Evolutionary conservation across 1,284 basidiomycete species (phyloP), one percentile per base, ranked within the genome.

Genomic region (Ganoderma meredithae): DNA sequence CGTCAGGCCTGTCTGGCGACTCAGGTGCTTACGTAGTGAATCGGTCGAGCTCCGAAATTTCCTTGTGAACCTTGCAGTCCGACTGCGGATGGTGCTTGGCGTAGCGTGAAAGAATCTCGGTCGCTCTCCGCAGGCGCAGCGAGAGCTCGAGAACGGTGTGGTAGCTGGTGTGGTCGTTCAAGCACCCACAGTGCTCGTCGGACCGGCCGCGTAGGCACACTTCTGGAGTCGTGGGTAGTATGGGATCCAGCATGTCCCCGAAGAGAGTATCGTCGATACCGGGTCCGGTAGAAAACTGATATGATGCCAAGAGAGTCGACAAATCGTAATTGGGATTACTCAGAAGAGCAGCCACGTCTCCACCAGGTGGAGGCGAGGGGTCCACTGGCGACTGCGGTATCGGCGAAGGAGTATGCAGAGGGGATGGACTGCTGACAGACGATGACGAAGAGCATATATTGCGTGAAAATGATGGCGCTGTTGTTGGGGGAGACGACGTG

Each of bases 21-120:
- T 75, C 76, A 90, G 89, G 83, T 86, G 79, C 88, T 75, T 76
- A 90, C 89, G 83, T 86, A 17, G 86, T 82, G 67, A 87, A 85
- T 41, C 79, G 77, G 74, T 90, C 90, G 19, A 91, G 77, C 40
- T 90, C 86, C 41, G 81, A 74, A 63, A 91, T 85, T 58, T 82
- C 83, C 68, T 85, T 84, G 69, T 86, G 84, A 36, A 91, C 79
- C 27, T 80, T 75, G 74, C 89, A 91, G 47, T 76, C 79, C 27
- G 79, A 79, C 40, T 82, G 81, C 65, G 83, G 74, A 39, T 78
- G 81, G 74, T 91, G 89, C 65, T 81, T 83, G 33, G 83, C 75
- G 10, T 85, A 85, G 60, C 82, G 84, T 33, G 82, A 80, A 56
- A 91, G 84, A 43, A 86, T 80, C 67, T 89, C 84, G 31, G 85